These are phyloP conservation scores for Candida ovalis DNA, from an alignment of 805 yeast species.

Conservation along the genomic window DNA sequence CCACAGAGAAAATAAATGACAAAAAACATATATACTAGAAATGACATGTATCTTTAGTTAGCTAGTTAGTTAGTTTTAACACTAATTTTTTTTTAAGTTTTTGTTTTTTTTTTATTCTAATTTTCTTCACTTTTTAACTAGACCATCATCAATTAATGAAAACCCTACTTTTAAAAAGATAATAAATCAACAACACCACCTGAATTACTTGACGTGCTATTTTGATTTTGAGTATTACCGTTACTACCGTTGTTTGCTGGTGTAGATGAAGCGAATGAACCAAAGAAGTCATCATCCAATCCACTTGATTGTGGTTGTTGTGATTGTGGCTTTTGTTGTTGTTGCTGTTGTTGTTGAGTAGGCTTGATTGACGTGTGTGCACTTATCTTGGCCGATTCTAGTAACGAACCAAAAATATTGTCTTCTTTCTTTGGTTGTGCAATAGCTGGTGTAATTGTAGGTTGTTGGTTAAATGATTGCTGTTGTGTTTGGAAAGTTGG, in stretches of 20 bases:
- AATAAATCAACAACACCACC: slow-evolving; percentile 47
- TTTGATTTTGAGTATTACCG: slow-evolving; percentile 3
- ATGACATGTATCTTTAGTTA: neutral
- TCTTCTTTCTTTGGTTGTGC: slow-evolving; percentile 38
- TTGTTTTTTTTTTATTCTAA: neutral
- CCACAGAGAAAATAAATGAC: too few species aligned
- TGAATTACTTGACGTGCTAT: slow-evolving; percentile 8
- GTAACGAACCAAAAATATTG: slow-evolving; percentile 73
- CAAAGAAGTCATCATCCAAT: slow-evolving; percentile 11
- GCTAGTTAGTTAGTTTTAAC: neutral
- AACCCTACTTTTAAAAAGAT: slow-evolving; percentile 33
- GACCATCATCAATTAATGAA: too few species aligned
- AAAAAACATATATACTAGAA: neutral
- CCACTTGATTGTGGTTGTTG: slow-evolving; percentile 2
- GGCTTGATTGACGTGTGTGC: slow-evolving; percentile 18
- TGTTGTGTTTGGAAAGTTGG: slow-evolving; percentile 10
- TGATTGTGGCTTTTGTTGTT: neutral
- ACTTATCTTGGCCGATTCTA: slow-evolving; percentile 58
- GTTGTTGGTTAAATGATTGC: slow-evolving; percentile 15
- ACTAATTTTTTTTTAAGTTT: neutral
- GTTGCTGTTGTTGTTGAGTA: slow-evolving; percentile 15
- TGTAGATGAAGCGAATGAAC: slow-evolving; percentile 9
- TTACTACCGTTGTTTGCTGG: slow-evolving; percentile 4
- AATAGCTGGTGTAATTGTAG: slow-evolving; percentile 38
- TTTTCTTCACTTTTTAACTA: neutral